Percentiles rank a stretch among this genome's conserved stretches.
These are phyloP conservation scores for Fusarium marasasianum DNA, from an alignment of 2,329 filamentous ascomycete genomes.

Conservation along the genomic window DNA sequence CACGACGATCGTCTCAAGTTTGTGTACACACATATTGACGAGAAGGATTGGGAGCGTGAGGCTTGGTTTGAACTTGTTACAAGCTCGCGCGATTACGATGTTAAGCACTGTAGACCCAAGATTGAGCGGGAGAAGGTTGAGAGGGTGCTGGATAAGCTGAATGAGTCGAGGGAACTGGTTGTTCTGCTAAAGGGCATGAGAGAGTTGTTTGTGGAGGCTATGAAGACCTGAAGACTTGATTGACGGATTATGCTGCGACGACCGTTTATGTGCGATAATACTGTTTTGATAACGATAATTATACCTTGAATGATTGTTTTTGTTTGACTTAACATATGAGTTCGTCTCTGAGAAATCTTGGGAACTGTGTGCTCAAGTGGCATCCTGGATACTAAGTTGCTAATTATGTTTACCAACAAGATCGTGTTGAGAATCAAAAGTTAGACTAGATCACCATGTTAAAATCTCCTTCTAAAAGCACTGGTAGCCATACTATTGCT, in stretches of 20 bases:
- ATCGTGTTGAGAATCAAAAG: background rate
- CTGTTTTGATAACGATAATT: conserved; percentile 9
- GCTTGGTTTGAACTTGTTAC: conserved; percentile 94
- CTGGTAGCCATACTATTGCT: no score
- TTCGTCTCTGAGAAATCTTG: background rate
- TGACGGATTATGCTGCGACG: conserved; percentile 6
- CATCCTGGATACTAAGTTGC: background rate
- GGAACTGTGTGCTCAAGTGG: background rate
- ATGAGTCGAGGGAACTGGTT: conserved; percentile 80
- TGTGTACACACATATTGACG: conserved; percentile 85
- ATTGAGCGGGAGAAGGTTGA: conserved; percentile 82
- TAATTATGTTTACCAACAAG: background rate
- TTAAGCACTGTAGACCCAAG: conserved; percentile 83
- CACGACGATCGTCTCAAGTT: conserved; percentile 88
- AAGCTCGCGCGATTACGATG: conserved; percentile 82
- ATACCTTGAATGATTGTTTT: background rate
- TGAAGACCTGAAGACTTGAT: conserved; percentile 57
- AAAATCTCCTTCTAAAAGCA: background rate
- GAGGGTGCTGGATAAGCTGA: conserved; percentile 78
- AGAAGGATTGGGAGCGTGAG: conserved; percentile 87
- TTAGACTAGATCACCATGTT: rapidly evolving
- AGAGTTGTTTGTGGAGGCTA: conserved; percentile 76
- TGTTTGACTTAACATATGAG: background rate
- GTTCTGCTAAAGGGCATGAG: conserved; percentile 84
- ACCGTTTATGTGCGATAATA: conserved; percentile 17